phyloP scores from a whole-genome alignment of 148 eudicot genomes.

The Dysphania ambrosioides region DNA sequence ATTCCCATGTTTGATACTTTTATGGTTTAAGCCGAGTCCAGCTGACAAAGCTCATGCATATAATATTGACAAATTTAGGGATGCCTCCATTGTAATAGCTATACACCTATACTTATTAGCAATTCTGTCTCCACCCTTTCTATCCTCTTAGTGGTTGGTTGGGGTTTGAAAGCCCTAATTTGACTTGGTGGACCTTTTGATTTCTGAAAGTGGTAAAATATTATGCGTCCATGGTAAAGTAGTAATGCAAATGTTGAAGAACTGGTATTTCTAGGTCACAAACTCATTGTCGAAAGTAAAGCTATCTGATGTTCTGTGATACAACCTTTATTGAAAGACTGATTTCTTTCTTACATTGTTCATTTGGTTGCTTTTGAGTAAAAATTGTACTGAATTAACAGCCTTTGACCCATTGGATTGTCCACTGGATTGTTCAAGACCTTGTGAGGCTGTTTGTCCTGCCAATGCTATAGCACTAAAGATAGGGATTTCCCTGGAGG shows the following conservation, averaged over 20 bases:
- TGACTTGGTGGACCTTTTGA: no score
- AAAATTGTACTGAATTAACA: conserved; percentile 24
- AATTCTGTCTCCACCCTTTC: not conserved
- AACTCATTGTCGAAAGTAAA: not conserved
- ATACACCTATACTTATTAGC: no score
- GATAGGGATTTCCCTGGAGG: conserved; percentile 26
- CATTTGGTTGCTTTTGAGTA: not conserved
- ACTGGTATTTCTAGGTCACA: not conserved
- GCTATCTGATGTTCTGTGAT: not conserved
- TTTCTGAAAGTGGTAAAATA: not conserved
- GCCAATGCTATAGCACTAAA: conserved; percentile 66
- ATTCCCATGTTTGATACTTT: not conserved
- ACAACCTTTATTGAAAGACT: not conserved
- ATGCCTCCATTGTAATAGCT: not conserved
- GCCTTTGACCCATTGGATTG: conserved; percentile 84
- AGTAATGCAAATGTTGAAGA: not conserved
- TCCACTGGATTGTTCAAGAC: conserved; percentile 82
- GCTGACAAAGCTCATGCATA: not conserved
- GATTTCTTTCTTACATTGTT: not conserved
- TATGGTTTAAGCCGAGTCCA: not conserved
- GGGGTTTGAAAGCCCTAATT: not conserved
- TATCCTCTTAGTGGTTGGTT: not conserved
- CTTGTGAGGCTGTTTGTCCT: conserved; percentile 86
- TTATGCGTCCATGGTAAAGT: not conserved
- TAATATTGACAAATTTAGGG: not conserved